Evolutionary conservation across 129 eudicot species (phyloP), one percentile per base, ranked within the genome.

Genomic region (Oenanthe sinensis): DNA sequence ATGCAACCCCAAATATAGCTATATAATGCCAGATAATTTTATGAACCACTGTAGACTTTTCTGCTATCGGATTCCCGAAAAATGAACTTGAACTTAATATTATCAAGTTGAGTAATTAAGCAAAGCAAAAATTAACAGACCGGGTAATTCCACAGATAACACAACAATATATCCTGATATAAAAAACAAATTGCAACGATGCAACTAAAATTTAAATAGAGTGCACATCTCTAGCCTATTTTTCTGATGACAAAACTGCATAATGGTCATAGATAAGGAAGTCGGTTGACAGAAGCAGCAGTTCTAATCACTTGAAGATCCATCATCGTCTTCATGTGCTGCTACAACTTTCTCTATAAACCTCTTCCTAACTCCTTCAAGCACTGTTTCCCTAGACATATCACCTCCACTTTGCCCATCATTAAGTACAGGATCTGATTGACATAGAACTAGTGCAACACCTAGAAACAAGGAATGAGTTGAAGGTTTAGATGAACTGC

Each of bases 381-480:
- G 83, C 33, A 94, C 92, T 67, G 90, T 86, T 75, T 82, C 85
- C 82, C 89, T 88, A 39, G 94, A 94, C 67, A 85, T 81, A 77
- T 95, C 97, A 28, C 91, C 85, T 12, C 84, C 97, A 80, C 78
- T 81, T 52, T 84, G 97, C 3, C 97, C 97, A 78, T 96, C 99
- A 26, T 90, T 89, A 62, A 92, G 92, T 47, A 90, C 97, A 16
- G 97, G 97, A 87, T 92, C 97, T 9, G 96, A 87, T 55, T 89
- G 95, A 65, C 97, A 96, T 43, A 96, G 86, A 69, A 92, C 84
- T 58, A 96, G 52, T 3, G 97, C 97, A 81, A 96, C 99, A 76
- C 97, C 99, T 90, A 55, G 39, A 80, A 55, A 75, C 39, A 30
- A 13, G 26, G 50, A 60, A 13, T 19, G 60, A n/a, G 19, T 19